Conservation (phyloP, 768 basidiomycete genomes). For the Leccinum longicurvipes region DNA sequence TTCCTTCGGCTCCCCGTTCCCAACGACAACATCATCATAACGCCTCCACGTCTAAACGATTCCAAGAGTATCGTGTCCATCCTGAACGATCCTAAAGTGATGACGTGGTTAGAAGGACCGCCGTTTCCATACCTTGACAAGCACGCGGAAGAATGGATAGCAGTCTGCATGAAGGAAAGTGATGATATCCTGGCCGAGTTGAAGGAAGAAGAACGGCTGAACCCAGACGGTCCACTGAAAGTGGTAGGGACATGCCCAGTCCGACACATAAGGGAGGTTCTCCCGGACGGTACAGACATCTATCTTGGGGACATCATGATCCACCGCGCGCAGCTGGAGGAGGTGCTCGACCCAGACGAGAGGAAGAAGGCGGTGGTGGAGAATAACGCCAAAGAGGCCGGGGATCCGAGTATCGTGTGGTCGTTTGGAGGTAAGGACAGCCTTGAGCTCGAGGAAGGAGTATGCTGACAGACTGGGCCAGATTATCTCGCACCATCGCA, state of each 20-base stretch:
- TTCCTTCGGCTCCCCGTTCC: slow-evolving; percentile 54
- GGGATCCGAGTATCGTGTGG: slow-evolving; percentile 59
- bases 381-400: slow-evolving; percentile 41
- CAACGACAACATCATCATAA: slow-evolving; percentile 53
- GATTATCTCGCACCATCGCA: slow-evolving; percentile 60
- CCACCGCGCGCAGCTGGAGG: slow-evolving; percentile 24
- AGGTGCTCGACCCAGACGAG: slow-evolving; percentile 36
- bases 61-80: slow-evolving; percentile 33
- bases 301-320: slow-evolving; percentile 44
- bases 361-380: slow-evolving; percentile 33
- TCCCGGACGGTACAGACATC: slow-evolving; percentile 50
- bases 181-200: slow-evolving; percentile 20
- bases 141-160: slow-evolving; percentile 39
- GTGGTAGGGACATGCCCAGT: slow-evolving; percentile 48
- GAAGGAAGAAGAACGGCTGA: slow-evolving; percentile 12
- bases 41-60: slow-evolving; percentile 51
- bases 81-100: slow-evolving; percentile 51
- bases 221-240: slow-evolving; percentile 24
- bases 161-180: slow-evolving; percentile 16
- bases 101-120: slow-evolving; percentile 42
- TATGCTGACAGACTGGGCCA: slow-evolving; percentile 22
- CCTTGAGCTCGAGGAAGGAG: neutral
- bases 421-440: slow-evolving; percentile 51
- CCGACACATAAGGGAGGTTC: slow-evolving; percentile 48
- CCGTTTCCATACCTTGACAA: slow-evolving; percentile 52